These are phyloP conservation scores for Bruguiera parviflora DNA, from an alignment of 345 rosid genomes.

Conservation along the genomic window DNA sequence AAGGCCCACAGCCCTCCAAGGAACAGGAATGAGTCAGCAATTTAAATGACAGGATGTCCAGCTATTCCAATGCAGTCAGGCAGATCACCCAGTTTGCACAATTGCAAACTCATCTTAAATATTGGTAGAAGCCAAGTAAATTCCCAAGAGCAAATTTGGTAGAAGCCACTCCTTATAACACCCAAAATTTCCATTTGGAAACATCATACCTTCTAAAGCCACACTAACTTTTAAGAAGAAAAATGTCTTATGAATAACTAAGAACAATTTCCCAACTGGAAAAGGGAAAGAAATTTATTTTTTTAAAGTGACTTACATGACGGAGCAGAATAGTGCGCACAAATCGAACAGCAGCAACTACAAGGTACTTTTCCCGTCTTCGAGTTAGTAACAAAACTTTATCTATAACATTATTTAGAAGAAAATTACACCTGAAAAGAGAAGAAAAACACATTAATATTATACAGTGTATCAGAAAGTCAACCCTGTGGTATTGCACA, in stretches of 20 bases:
- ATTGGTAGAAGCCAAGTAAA: no score
- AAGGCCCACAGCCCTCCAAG: no score
- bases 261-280: not conserved
- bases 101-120: no score
- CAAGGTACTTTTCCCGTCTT: constrained; percentile 90
- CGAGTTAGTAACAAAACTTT: constrained; percentile 76
- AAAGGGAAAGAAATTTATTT: not conserved
- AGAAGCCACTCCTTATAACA: no score
- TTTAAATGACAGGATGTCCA: no score
- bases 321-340: constrained; percentile 83
- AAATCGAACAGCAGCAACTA: constrained; percentile 92
- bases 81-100: no score
- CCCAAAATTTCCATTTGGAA: no score
- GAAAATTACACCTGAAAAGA: constrained; percentile 79
- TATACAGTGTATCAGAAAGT: constrained; percentile 17
- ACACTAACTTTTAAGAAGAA: no score
- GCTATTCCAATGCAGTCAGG: no score
- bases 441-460: constrained; percentile 20
- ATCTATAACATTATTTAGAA: constrained; percentile 72
- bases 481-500: constrained; percentile 3
- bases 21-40: no score
- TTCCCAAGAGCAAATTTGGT: no score
- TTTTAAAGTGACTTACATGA: constrained; percentile 53
- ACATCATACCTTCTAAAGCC: no score
- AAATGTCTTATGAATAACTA: not conserved